phyloP scores from a whole-genome alignment of 129 eudicot genomes.

The Centrapalus pauciflorus region DNA sequence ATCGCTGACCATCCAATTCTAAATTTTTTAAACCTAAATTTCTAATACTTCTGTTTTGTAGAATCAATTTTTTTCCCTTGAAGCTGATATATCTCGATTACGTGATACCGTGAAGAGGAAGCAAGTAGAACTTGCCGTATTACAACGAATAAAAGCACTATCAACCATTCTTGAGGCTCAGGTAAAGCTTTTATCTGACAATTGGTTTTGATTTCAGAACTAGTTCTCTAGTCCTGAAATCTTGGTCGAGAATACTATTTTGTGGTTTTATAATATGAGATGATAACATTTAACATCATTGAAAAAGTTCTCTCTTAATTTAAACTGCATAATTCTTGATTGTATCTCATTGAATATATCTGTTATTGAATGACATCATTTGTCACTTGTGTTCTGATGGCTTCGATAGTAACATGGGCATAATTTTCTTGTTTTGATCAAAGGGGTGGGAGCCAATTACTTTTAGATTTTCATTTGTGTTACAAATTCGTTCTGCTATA shows the following conservation, averaged over 20 bases:
- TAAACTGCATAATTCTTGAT: too few relatives aligned
- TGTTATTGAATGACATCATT: too few relatives aligned
- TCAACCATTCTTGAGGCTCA: conserved; percentile 63
- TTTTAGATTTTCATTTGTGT: too few relatives aligned
- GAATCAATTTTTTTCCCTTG: conserved; percentile 58
- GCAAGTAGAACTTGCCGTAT: conserved; percentile 40
- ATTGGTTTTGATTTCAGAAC: background rate
- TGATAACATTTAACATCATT: background rate
- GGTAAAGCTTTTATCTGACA: conserved; percentile 33
- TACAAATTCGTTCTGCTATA: background rate
- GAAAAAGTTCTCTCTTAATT: too few relatives aligned
- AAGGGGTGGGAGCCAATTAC: too few relatives aligned
- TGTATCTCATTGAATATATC: too few relatives aligned
- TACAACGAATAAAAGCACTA: conserved; percentile 37
- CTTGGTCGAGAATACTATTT: background rate
- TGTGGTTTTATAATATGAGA: background rate
- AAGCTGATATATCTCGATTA: conserved; percentile 47
- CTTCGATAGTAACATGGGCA: too few relatives aligned
- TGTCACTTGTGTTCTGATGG: too few relatives aligned
- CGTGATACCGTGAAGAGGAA: conserved; percentile 54
- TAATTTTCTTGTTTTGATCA: too few relatives aligned
- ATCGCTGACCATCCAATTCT: background rate
- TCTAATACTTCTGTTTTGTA: conserved; percentile 31
- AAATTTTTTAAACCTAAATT: too few relatives aligned
- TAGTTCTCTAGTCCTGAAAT: background rate